Conservation (phyloP, 1,139 yeast genomes). For the Debaryomyces singareniensis region DNA sequence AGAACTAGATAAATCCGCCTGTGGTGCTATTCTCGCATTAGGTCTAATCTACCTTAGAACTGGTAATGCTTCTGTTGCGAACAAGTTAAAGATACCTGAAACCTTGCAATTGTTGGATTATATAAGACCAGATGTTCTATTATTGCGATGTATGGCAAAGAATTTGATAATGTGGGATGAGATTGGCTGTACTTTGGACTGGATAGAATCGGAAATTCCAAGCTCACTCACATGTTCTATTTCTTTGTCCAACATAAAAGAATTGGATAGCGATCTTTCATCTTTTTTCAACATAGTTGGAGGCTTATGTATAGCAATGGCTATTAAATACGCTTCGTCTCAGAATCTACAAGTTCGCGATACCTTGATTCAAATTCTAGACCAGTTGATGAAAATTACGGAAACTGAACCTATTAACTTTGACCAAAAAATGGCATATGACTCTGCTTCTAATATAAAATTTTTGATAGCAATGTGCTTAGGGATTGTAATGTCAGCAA, state of each 20-base stretch:
- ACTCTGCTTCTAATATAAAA: constrained; percentile 52
- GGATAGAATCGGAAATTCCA: constrained; percentile 63
- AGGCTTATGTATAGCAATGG: constrained; percentile 72
- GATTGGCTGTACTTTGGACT: constrained; percentile 44
- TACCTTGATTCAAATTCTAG: constrained; percentile 57
- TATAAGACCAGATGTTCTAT: constrained; percentile 71
- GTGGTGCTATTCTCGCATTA: constrained; percentile 78
- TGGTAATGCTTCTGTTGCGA: constrained; percentile 53
- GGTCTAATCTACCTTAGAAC: constrained; percentile 70
- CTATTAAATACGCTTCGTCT: constrained; percentile 71
- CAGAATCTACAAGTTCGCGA: constrained; percentile 50
- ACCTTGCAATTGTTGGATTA: constrained; percentile 61
- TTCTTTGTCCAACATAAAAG: constrained; percentile 13
- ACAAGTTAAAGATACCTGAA: constrained; percentile 57
- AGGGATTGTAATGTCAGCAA: constrained; percentile 81
- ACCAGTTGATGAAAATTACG: constrained; percentile 51
- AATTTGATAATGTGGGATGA: constrained; percentile 76
- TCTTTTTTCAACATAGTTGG: constrained; percentile 64
- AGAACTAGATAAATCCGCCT: constrained; percentile 66
- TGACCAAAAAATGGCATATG: constrained; percentile 56
- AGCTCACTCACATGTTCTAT: constrained; percentile 25
- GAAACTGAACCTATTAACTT: constrained; percentile 42
- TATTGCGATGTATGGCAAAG: constrained; percentile 62
- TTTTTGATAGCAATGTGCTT: constrained; percentile 58
- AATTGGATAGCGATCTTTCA: constrained; percentile 56